phyloP scores from a whole-genome alignment of 129 eudicot species.

The Escallonia rubra region DNA sequence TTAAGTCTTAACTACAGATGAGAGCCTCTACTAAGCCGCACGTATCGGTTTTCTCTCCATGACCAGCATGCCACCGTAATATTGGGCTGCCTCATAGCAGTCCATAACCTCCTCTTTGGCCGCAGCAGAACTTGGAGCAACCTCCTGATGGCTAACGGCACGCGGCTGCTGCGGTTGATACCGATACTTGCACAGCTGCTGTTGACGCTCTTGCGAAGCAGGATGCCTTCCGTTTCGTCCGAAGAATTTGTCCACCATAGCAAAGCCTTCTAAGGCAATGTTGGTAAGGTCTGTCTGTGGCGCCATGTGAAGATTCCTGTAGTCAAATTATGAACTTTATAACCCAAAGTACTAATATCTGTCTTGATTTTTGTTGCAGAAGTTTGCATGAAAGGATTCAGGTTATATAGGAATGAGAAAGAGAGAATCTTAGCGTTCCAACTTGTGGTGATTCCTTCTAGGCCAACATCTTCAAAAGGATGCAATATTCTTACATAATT shows the following conservation, averaged over 20 bases:
- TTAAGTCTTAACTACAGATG: too few species aligned
- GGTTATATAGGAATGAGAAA: too few species aligned
- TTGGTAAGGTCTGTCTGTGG: constrained; percentile 15
- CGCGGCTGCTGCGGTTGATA: constrained; percentile 21
- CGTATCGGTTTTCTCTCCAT: constrained; percentile 23
- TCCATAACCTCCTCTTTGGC: constrained; percentile 15
- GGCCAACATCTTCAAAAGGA: too few species aligned
- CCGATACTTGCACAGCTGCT: constrained; percentile 18
- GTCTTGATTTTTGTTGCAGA: not conserved
- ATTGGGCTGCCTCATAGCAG: constrained; percentile 29
- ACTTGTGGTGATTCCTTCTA: too few species aligned
- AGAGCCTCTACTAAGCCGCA: constrained; percentile 1
- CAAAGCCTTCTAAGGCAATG: constrained; percentile 28
- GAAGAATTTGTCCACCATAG: constrained; percentile 20
- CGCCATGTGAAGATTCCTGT: not conserved
- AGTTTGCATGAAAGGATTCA: not conserved
- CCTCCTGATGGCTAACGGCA: constrained; percentile 6
- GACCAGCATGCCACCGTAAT: constrained; percentile 31
- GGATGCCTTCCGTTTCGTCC: not conserved
- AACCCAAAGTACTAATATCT: not conserved
- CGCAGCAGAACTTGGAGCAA: constrained; percentile 21
- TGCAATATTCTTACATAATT: too few species aligned
- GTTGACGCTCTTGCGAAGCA: constrained; percentile 7
- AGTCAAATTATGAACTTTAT: not conserved
- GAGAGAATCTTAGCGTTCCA: too few species aligned